Percentiles rank a stretch among this genome's conserved stretches.
Conservation (phyloP, 2,329 filamentous ascomycete species). For the Paraphaeosphaeria sporulosa region DNA sequence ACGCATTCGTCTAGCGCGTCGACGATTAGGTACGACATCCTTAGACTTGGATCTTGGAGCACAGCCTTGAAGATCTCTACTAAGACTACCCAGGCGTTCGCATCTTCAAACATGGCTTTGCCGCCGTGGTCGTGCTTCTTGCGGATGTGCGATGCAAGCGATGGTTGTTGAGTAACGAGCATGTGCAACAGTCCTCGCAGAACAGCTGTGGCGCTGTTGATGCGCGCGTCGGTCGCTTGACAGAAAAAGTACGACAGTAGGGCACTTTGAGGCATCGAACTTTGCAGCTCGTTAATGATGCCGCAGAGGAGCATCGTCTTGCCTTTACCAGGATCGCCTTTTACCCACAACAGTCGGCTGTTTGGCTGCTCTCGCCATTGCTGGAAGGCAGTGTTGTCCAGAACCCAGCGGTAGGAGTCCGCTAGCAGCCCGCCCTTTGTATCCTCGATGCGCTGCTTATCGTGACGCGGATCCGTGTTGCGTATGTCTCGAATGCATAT, state of each 20-base stretch:
- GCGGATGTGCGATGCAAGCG: neutral
- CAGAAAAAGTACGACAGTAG: slow-evolving; percentile 3
- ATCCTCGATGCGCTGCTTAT: neutral
- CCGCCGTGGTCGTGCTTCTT: neutral
- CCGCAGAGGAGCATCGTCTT: slow-evolving; percentile 8
- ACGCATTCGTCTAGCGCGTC: slow-evolving; percentile 1
- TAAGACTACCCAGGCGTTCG: neutral
- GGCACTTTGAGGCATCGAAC: neutral
- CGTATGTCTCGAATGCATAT: neutral
- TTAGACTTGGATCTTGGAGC: neutral
- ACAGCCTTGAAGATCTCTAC: neutral
- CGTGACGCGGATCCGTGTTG: neutral
- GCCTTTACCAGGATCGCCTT: neutral
- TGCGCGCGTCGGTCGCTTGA: neutral
- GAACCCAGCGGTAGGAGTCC: neutral
- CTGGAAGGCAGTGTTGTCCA: neutral
- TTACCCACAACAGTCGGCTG: neutral
- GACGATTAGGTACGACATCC: neutral
- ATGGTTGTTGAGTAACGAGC: neutral
- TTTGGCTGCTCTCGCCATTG: neutral
- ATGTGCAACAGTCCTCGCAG: neutral
- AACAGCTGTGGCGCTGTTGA: neutral
- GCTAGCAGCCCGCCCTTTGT: neutral
- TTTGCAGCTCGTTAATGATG: neutral
- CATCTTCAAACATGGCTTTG: neutral